Base-by-base conservation (phyloP, 257 asterid species). In the Craterostigma plantagineum region DNA sequence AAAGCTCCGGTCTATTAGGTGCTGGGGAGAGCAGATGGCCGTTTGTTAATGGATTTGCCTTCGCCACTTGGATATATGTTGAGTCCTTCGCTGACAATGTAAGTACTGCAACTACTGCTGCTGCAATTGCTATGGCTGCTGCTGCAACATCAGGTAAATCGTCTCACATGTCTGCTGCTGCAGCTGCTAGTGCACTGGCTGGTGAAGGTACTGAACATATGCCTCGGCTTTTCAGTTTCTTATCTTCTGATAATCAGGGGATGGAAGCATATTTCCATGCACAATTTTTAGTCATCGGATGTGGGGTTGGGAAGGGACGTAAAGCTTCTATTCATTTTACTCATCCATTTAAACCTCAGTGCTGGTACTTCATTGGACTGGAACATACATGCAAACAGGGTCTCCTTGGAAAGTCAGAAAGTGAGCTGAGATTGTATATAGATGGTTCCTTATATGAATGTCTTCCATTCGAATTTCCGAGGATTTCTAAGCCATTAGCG, bases 11-110 rank as follows among this genome's bases (percentile, higher is more conserved):
- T 51, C 61, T 87, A 55, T 66, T 87, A 43, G 95, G 95, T 49
- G 93, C 98, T 33, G 95, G 93, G 49, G 98, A 87, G 67, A 79
- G 95, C 63, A 83, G 79, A 53, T 87, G 98, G 98, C 98, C 98
- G 51, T 87, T 87, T 46, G 54, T 70, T 38, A 87, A 87, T 62
- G 98, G 98, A 43, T 87, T 61, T 61, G 80, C 98, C 35, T 82
- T 87, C 57, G 95, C 86, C 12, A 82, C 98, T 33, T 87, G 98
- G 98, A 87, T 87, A 54, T 87, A 79, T 59, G 79, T 87, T 11
- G 98, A 87, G 53, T 87, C 98, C 9, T 87, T 87, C 72, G 98
- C 98, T 6, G 98, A 87, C 63, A 87, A 81, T 57, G 70, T 87
- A 69, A 82, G 90, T 53, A 87, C 98, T 18, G 98, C 95, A 48